Evolutionary conservation across 2,329 filamentous ascomycete species (phyloP).

Genomic region (Cladophialophora bantiana): DNA sequence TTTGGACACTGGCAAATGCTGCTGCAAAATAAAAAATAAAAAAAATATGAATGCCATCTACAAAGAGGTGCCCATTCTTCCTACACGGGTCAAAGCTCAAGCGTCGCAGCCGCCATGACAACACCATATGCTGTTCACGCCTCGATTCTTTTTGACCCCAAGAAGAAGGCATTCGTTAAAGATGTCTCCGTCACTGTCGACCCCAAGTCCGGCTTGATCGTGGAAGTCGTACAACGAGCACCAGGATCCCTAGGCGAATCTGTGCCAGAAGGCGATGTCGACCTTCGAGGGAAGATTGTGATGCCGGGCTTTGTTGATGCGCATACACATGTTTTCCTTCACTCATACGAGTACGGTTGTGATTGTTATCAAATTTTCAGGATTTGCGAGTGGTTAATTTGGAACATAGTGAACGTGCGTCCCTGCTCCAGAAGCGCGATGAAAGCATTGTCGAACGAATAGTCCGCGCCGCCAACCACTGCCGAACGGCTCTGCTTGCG

Average conservation of each 20-base stretch:
- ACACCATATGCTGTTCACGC: constrained; percentile 52
- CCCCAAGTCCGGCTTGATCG: constrained; percentile 51
- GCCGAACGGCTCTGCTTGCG: constrained; percentile 60
- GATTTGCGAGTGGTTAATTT: neutral
- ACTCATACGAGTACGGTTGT: constrained; percentile 49
- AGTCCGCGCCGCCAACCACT: constrained; percentile 62
- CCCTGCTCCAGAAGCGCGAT: constrained; percentile 62
- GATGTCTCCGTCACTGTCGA: constrained; percentile 56
- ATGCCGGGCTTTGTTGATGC: constrained; percentile 63
- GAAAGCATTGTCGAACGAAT: constrained; percentile 65
- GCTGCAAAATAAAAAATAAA: too few relatives aligned
- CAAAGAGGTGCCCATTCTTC: neutral
- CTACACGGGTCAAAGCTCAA: neutral
- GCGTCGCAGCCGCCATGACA: constrained; percentile 7
- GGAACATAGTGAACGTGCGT: constrained; percentile 46
- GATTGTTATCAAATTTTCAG: too few relatives aligned
- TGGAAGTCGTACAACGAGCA: constrained; percentile 39
- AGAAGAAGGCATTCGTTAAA: constrained; percentile 50
- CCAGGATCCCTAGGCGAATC: neutral
- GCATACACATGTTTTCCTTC: constrained; percentile 65
- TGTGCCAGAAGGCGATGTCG: constrained; percentile 53
- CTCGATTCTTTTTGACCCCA: constrained; percentile 57
- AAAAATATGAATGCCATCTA: too few relatives aligned
- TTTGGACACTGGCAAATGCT: too few relatives aligned
- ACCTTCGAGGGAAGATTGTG: constrained; percentile 61